Evolutionary conservation across 306 rosid species (phyloP).

Genomic region (Acacia acuminata): DNA sequence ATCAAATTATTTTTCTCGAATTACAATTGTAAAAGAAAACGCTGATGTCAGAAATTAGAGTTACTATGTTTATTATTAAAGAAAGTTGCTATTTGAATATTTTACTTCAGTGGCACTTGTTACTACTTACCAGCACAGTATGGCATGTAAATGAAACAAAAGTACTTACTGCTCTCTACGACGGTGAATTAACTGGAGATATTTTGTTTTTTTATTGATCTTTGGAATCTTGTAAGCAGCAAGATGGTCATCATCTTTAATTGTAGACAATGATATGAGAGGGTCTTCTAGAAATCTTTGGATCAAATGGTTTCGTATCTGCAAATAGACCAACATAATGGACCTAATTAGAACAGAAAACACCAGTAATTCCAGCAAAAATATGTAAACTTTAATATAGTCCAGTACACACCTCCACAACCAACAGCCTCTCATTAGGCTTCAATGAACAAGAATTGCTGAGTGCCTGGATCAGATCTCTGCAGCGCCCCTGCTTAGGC

Average conservation of each 20-base stretch:
- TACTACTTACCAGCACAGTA: slow-evolving; percentile 16
- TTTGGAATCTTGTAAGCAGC: slow-evolving; percentile 82
- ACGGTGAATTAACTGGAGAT: slow-evolving; percentile 88
- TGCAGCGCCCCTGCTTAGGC: slow-evolving; percentile 95
- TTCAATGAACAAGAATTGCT: slow-evolving; percentile 85
- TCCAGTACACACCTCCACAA: slow-evolving; percentile 70
- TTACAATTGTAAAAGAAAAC: background rate
- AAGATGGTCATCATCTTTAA: slow-evolving; percentile 88
- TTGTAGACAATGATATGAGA: slow-evolving; percentile 64
- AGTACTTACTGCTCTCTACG: slow-evolving; percentile 75
- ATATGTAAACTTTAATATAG: slow-evolving; percentile 22
- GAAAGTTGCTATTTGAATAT: background rate
- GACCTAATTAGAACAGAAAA: slow-evolving; percentile 28
- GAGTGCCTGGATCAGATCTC: slow-evolving; percentile 91
- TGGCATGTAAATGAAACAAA: slow-evolving; percentile 5
- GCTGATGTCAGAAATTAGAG: background rate
- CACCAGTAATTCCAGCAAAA: slow-evolving; percentile 10
- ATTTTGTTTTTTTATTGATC: slow-evolving; percentile 65
- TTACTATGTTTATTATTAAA: slow-evolving; percentile 2
- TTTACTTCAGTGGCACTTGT: slow-evolving; percentile 10
- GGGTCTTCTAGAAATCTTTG: slow-evolving; percentile 90
- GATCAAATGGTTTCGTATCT: slow-evolving; percentile 79
- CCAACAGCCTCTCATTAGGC: slow-evolving; percentile 75
- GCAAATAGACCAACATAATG: slow-evolving; percentile 27
- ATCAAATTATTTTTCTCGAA: slow-evolving; percentile 1